Conservation (phyloP, 2,329 filamentous ascomycete genomes). For the Stachybotrys chartarum region DNA sequence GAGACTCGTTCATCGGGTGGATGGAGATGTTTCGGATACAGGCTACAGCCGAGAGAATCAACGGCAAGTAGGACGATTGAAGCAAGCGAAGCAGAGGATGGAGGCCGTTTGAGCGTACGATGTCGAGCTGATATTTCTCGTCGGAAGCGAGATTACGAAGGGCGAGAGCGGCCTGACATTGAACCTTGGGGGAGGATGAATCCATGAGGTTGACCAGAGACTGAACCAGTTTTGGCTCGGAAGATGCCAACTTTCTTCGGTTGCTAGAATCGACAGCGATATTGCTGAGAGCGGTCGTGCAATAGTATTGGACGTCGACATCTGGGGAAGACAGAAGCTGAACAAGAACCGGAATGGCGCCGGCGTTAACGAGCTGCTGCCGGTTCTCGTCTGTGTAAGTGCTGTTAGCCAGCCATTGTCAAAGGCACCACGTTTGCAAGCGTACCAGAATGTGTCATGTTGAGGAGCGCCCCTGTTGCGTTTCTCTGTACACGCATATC, state of each 20-base stretch:
- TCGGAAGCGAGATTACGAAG: conserved; percentile 94
- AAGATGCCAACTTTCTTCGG: conserved; percentile 82
- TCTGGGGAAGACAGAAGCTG: conserved; percentile 88
- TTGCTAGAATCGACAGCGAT: conserved; percentile 93
- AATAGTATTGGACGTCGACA: conserved; percentile 98
- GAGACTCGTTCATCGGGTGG: conserved; percentile 93
- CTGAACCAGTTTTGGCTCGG: conserved; percentile 85
- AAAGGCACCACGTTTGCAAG: background rate
- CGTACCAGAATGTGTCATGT: conserved; percentile 98
- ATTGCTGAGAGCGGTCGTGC: conserved; percentile 95
- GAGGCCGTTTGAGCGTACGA: conserved; percentile 82
- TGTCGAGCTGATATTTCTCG: conserved; percentile 97
- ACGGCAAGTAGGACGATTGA: conserved; percentile 89
- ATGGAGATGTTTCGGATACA: conserved; percentile 99
- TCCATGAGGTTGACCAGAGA: conserved; percentile 96
- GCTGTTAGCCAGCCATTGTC: conserved; percentile 10
- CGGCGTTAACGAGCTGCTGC: conserved; percentile 93
- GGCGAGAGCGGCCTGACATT: conserved; percentile 92
- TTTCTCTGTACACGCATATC: conserved; percentile 98
- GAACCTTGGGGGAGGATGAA: conserved; percentile 92
- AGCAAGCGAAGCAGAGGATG: conserved; percentile 80
- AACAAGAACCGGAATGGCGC: conserved; percentile 95
- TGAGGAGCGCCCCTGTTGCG: conserved; percentile 89
- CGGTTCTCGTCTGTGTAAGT: conserved; percentile 75
- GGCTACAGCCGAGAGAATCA: conserved; percentile 93